Base-by-base conservation (phyloP, 2,329 filamentous ascomycete genomes). In the Sordariomycetes sp. region DNA sequence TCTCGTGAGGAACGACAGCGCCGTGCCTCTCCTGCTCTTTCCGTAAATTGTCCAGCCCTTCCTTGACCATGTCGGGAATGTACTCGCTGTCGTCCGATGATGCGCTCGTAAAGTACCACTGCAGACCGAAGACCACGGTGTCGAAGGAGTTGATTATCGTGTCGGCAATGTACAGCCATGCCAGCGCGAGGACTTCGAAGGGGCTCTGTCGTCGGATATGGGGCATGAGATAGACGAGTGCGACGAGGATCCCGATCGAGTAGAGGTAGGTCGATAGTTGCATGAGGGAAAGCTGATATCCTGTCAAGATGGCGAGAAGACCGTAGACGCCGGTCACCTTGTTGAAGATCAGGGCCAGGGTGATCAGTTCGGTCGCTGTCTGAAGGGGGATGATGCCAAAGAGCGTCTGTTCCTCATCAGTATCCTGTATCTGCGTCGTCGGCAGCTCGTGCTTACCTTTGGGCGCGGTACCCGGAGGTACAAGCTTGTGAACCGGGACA, bases 191-290 rank as follows among this genome's bases (percentile, higher is more conserved):
- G 46, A 79, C 84, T 50, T 93, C 79, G 37, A 94, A 75, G 2
- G 86, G 83, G 20, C 73, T 79, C 49, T 86, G 82, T 47, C 75
- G 72, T 43, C 84, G 80, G 53, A 95, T 85, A 54, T 92, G 82
- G 32, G 83, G 83, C 49, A 84, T 72, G 31, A 94, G 78, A 48
- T 77, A 72, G 33, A 74, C 68, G 45, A 85, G 72, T 30, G 82
- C 60, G 42, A 70, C 65, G 42, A 94, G 75, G 19, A 83, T 72
- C 42, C 75, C 47, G 40, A 92, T 70, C 18, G 84, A 92, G 69
- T 94, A 94, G 32, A 94, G 70, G 68, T 94, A 95, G 70, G 93
- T 92, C 38, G 82, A 84, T 37, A 94, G 72, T 59, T 95, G 90
- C 17, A 92, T 72, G 20, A 79, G 70, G 35, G 86, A 88, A 42